phyloP scores from a whole-genome alignment of 139 green algal genomes.

The Chlamydomonas sp. region DNA sequence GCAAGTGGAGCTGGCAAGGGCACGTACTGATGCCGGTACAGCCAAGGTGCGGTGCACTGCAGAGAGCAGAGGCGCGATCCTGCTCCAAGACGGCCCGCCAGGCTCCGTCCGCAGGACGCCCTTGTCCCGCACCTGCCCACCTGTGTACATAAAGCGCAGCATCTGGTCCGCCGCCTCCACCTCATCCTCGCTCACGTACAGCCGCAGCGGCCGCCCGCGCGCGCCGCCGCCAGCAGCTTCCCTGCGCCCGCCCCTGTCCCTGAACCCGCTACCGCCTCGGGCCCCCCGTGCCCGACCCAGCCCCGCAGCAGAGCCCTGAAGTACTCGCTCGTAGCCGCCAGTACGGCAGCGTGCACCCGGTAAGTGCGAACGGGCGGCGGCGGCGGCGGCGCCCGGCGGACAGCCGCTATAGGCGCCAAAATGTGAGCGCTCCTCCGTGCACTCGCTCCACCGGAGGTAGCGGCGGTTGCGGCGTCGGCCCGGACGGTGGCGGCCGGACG shows the following conservation, averaged over 20 bases:
- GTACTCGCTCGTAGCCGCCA: constrained; percentile 26
- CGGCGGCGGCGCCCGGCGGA: neutral
- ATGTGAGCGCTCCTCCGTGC: neutral
- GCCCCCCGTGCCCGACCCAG: neutral
- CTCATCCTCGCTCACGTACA: constrained; percentile 9
- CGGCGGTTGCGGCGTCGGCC: neutral
- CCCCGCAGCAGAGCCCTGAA: constrained; percentile 21
- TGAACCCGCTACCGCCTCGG: neutral
- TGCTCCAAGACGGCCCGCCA: no score
- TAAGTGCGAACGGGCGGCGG: constrained; percentile 6
- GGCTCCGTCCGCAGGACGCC: no score
- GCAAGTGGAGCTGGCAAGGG: no score
- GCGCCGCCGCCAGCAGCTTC: neutral
- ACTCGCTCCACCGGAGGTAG: neutral
- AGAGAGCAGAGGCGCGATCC: no score
- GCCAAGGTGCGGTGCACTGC: no score
- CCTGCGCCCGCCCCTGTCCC: neutral
- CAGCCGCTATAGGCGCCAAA: neutral
- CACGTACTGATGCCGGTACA: no score
- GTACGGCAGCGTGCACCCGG: constrained; percentile 15
- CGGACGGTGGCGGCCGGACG: no score
- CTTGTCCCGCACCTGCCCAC: neutral
- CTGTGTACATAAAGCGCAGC: constrained; percentile 34
- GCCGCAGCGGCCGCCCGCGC: neutral
- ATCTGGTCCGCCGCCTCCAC: constrained; percentile 27